phyloP scores from a whole-genome alignment of 1,284 basidiomycete species.

The Marasmius tenuissimus region DNA sequence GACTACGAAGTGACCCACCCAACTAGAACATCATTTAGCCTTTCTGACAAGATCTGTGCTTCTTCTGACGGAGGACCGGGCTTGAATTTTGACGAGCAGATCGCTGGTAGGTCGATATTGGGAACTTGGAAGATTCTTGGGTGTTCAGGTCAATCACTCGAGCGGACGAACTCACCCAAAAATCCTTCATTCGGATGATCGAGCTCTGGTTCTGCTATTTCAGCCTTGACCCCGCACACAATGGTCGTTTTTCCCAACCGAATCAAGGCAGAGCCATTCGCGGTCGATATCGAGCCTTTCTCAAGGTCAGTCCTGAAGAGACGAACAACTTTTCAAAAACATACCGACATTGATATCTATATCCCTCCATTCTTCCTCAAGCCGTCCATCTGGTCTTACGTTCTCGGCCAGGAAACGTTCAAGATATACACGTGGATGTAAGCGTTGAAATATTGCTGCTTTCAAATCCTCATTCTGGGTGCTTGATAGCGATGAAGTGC shows the following conservation, averaged over 20 bases:
- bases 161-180: constrained; percentile 73
- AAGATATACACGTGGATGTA: constrained; percentile 81
- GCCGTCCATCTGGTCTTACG: constrained; percentile 75
- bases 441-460: constrained; percentile 76
- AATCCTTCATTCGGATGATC: constrained; percentile 77
- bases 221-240: constrained; percentile 93
- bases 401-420: constrained; percentile 75
- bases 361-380: constrained; percentile 63
- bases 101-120: constrained; percentile 87
- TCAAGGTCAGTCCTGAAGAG: constrained; percentile 1
- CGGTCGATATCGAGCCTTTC: constrained; percentile 84
- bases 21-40: constrained; percentile 75
- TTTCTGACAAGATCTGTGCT: constrained; percentile 84
- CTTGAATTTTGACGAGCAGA: constrained; percentile 92
- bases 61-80: constrained; percentile 92
- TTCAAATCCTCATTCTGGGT: constrained; percentile 42
- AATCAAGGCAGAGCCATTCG: constrained; percentile 87
- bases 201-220: constrained; percentile 86
- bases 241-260: constrained; percentile 89
- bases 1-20: constrained; percentile 47
- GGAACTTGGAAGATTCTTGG: constrained; percentile 34
- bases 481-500: constrained; percentile 14
- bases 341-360: constrained; percentile 72
- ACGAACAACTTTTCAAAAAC: constrained; percentile 25
- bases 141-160: not conserved